A percentile compares a stretch with the other conserved stretches of the same genome.
Conservation (phyloP, 495 filamentous ascomycete species). For the Sordaria brevicollis region DNA sequence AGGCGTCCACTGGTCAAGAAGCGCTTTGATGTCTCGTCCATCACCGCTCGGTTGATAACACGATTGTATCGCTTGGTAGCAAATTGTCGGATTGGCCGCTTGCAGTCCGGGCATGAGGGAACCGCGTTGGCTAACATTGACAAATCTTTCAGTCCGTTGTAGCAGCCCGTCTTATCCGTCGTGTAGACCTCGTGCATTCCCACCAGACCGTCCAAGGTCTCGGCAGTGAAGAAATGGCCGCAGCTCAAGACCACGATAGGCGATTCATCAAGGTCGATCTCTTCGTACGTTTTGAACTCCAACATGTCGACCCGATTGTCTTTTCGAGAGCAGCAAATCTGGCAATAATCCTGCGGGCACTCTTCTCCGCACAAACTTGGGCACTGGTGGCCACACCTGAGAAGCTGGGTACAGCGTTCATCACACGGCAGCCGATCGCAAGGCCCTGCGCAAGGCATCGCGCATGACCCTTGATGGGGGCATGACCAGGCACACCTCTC, state of each 20-base stretch:
- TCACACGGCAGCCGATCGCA: constrained; percentile 62
- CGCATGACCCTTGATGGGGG: constrained; percentile 45
- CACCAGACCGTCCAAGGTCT: constrained; percentile 58
- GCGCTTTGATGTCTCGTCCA: constrained; percentile 22
- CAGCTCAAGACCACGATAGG: constrained; percentile 42
- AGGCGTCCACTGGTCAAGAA: constrained; percentile 11
- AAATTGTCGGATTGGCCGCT: constrained; percentile 16
- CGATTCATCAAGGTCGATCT: constrained; percentile 10
- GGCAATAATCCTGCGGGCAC: constrained; percentile 51
- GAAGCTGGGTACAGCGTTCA: constrained; percentile 42
- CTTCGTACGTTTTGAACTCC: constrained; percentile 12
- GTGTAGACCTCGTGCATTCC: constrained; percentile 49
- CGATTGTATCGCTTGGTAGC: constrained; percentile 21
- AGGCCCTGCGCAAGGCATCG: constrained; percentile 63
- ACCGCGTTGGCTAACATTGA: constrained; percentile 6
- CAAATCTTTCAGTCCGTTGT: constrained; percentile 12
- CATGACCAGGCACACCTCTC: constrained; percentile 40
- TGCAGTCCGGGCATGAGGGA: constrained; percentile 17
- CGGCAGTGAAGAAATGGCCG: constrained; percentile 53
- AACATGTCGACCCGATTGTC: constrained; percentile 25
- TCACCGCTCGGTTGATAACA: constrained; percentile 19
- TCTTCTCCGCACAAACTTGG: constrained; percentile 43
- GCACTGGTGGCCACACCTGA: constrained; percentile 54
- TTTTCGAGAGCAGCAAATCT: constrained; percentile 38
- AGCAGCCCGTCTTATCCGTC: constrained; percentile 32